phyloP scores from a whole-genome alignment of 306 rosid genomes.

The Glycine soja region DNA sequence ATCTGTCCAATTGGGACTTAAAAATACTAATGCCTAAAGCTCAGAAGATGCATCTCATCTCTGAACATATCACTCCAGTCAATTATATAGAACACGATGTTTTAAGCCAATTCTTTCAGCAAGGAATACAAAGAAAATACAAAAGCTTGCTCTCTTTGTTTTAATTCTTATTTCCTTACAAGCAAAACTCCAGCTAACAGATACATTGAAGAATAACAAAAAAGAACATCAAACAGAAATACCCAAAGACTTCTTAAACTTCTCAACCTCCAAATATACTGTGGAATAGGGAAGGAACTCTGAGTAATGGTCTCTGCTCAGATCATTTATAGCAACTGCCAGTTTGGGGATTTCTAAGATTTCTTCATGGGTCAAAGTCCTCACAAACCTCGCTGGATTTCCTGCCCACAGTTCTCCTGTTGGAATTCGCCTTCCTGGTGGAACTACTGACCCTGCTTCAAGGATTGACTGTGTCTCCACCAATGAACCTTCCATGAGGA shows the following conservation, averaged over 20 bases:
- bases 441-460: conserved; percentile 98
- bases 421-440: conserved; percentile 96
- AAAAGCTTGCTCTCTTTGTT: conserved; percentile 52
- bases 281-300: conserved; percentile 97
- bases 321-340: conserved; percentile 89
- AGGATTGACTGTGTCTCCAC: conserved; percentile 95
- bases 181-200: conserved; percentile 62
- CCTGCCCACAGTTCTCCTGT: conserved; percentile 98
- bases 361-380: conserved; percentile 89
- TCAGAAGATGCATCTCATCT: conserved; percentile 45
- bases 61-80: conserved; percentile 44
- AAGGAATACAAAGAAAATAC: conserved; percentile 55
- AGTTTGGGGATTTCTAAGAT: conserved; percentile 96
- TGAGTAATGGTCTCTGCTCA: conserved; percentile 79
- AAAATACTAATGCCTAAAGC: neutral
- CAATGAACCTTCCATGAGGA: conserved; percentile 97
- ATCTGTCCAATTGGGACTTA: conserved; percentile 10
- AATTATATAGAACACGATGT: conserved; percentile 20
- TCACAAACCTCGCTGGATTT: conserved; percentile 94
- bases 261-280: conserved; percentile 95
- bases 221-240: conserved; percentile 67
- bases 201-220: conserved; percentile 51
- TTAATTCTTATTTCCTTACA: conserved; percentile 77
- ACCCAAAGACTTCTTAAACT: conserved; percentile 92
- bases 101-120: conserved; percentile 49